phyloP scores from a whole-genome alignment of 2,329 filamentous ascomycete genomes.

The Botrytis cinerea region DNA sequence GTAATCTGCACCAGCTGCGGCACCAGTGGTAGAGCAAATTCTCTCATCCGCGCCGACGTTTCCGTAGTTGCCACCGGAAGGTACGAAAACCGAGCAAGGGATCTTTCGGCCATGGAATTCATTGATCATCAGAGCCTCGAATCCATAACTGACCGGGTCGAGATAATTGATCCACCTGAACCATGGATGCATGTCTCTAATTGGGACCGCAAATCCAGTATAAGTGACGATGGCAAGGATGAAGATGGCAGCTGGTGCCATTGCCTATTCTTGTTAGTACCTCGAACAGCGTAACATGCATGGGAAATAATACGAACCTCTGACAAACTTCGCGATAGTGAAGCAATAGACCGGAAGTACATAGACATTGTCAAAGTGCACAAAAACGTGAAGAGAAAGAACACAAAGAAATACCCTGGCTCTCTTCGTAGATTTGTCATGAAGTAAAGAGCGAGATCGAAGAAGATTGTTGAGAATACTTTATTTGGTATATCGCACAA shows the following conservation, averaged over 20 bases:
- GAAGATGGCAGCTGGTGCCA: constrained; percentile 52
- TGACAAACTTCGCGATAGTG: constrained; percentile 70
- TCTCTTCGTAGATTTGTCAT: constrained; percentile 78
- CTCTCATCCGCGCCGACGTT: constrained; percentile 28
- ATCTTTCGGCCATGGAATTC: constrained; percentile 59
- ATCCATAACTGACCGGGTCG: constrained; percentile 68
- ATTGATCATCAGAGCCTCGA: constrained; percentile 75
- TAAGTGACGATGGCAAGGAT: constrained; percentile 57
- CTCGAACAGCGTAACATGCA: neutral
- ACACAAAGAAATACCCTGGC: constrained; percentile 81
- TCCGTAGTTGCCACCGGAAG: constrained; percentile 32
- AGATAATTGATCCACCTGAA: constrained; percentile 65
- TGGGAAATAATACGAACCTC: constrained; percentile 44
- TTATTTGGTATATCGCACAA: constrained; percentile 84
- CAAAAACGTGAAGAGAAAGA: constrained; percentile 72
- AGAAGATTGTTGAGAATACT: constrained; percentile 69
- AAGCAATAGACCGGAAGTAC: constrained; percentile 82
- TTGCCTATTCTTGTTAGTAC: constrained; percentile 27
- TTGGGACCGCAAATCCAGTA: constrained; percentile 55
- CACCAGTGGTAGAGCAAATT: constrained; percentile 61
- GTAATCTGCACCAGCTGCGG: constrained; percentile 52
- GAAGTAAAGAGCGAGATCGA: constrained; percentile 84
- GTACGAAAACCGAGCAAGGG: constrained; percentile 35
- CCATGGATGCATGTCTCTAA: constrained; percentile 56
- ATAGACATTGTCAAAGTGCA: constrained; percentile 80